Percentiles rank a stretch among this genome's conserved stretches.
These are phyloP conservation scores for Mucor indicus DNA, from an alignment of 371 early-diverging fungal genomes.

Conservation along the genomic window DNA sequence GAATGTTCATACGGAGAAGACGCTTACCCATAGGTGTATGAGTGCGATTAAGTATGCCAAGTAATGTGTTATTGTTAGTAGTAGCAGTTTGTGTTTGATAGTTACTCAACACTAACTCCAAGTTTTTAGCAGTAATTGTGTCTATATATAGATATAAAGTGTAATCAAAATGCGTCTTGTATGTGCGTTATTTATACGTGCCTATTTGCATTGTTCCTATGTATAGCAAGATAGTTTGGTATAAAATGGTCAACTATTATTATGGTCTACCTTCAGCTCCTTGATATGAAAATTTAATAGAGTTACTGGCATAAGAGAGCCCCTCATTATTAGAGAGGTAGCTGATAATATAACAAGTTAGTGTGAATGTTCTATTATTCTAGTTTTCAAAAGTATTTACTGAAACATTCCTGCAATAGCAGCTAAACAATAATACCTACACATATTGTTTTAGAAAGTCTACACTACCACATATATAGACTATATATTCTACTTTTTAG, in stretches of 20 bases:
- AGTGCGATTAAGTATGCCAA: conserved; percentile 58
- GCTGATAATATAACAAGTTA: no score
- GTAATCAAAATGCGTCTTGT: not conserved
- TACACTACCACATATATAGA: not conserved
- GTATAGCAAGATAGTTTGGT: not conserved
- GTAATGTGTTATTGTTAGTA: conserved; percentile 44
- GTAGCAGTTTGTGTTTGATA: conserved; percentile 35
- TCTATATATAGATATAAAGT: conserved; percentile 25
- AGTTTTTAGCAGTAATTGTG: conserved; percentile 51
- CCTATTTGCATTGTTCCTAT: conserved; percentile 62
- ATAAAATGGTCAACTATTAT: not conserved
- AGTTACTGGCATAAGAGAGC: conserved; percentile 49
- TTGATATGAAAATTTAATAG: conserved; percentile 65
- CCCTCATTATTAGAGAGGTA: conserved; percentile 53
- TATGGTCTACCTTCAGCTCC: conserved; percentile 46
- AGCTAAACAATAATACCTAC: conserved; percentile 56
- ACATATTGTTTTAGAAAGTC: not conserved
- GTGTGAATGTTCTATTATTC: not conserved
- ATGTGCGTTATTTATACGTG: conserved; percentile 6
- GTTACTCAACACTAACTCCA: conserved; percentile 79
- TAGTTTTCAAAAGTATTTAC: conserved; percentile 18
- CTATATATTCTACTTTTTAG: conserved; percentile 39
- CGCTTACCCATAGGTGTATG: conserved; percentile 73
- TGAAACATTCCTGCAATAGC: conserved; percentile 52
- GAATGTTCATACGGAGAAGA: conserved; percentile 66